phyloP scores from a whole-genome alignment of 345 rosid species.

The Triadica sebifera region DNA sequence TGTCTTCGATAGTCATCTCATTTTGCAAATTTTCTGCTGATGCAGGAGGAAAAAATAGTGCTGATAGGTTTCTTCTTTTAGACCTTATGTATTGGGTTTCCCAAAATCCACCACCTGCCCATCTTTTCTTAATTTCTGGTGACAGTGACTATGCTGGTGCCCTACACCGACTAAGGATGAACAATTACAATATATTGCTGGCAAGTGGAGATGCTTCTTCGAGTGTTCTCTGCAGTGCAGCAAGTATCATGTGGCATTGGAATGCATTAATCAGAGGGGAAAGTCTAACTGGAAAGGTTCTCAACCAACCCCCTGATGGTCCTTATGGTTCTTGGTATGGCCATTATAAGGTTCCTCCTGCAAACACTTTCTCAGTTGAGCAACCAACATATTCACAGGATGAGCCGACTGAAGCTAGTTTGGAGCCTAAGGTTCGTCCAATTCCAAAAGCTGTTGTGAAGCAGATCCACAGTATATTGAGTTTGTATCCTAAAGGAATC shows the following conservation, averaged over 20 bases:
- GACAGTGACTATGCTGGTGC: constrained; percentile 63
- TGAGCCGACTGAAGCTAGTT: constrained; percentile 31
- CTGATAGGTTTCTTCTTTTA: constrained; percentile 66
- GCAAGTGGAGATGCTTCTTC: constrained; percentile 49
- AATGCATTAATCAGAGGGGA: constrained; percentile 50
- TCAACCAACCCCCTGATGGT: constrained; percentile 94
- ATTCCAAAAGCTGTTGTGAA: constrained; percentile 47
- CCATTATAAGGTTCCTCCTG: constrained; percentile 57
- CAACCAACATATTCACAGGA: constrained; percentile 32
- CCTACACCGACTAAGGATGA: constrained; percentile 78
- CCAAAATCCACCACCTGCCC: constrained; percentile 94
- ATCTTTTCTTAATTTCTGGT: constrained; percentile 76
- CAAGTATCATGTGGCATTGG: constrained; percentile 95
- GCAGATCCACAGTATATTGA: constrained; percentile 50
- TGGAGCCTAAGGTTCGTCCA: constrained; percentile 35
- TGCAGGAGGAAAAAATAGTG: constrained; percentile 82
- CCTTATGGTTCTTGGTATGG: constrained; percentile 93
- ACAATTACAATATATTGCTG: constrained; percentile 81
- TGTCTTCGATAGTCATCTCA: constrained; percentile 6
- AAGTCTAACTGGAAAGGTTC: constrained; percentile 46
- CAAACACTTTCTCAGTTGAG: constrained; percentile 59
- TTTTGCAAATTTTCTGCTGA: constrained; percentile 7
- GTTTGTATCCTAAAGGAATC: constrained; percentile 52
- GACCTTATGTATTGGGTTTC: constrained; percentile 80
- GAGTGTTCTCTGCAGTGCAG: constrained; percentile 74